A percentile compares a stretch with the other conserved stretches of the same genome.
Evolutionary conservation across 352 stramenopile genomes (phyloP).

Genomic region (Globisporangium lucens): DNA sequence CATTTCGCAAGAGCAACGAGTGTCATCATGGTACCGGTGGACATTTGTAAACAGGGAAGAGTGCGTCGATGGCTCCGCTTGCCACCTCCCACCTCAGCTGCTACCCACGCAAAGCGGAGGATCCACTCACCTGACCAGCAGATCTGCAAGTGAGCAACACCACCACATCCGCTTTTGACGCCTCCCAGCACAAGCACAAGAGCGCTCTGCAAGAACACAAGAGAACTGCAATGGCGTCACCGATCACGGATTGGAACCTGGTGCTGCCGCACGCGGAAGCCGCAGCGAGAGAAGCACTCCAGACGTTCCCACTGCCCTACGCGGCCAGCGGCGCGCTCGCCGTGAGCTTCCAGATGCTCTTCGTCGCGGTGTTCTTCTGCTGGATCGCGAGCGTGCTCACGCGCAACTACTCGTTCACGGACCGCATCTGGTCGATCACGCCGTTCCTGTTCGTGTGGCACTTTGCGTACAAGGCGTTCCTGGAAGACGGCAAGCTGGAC

Average conservation of each 20-base stretch:
- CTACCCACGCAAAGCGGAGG: neutral
- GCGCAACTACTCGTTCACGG: slow-evolving; percentile 90
- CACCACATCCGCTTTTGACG: slow-evolving; percentile 4
- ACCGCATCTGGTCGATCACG: slow-evolving; percentile 92
- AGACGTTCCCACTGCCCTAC: slow-evolving; percentile 37
- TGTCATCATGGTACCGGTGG: neutral
- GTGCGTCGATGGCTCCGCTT: slow-evolving; percentile 1
- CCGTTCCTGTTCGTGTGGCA: slow-evolving; percentile 87
- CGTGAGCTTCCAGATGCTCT: slow-evolving; percentile 42
- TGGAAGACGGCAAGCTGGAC: slow-evolving; percentile 57
- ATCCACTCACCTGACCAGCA: neutral
- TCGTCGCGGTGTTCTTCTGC: slow-evolving; percentile 40
- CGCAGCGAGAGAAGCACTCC: slow-evolving; percentile 31
- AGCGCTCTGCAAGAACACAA: neutral
- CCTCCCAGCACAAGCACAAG: neutral
- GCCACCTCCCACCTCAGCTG: neutral
- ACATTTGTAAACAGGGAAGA: neutral
- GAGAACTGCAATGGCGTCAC: slow-evolving; percentile 8
- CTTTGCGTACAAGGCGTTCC: slow-evolving; percentile 53
- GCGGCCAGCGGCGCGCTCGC: slow-evolving; percentile 33
- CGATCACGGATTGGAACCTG: slow-evolving; percentile 29
- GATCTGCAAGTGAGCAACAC: neutral
- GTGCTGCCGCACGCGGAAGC: slow-evolving; percentile 30
- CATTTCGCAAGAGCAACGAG: neutral
- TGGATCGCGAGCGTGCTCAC: slow-evolving; percentile 69